These are phyloP conservation scores for Coemansia sp. DNA, from an alignment of 192 early-diverging fungal genomes.

Conservation along the genomic window DNA sequence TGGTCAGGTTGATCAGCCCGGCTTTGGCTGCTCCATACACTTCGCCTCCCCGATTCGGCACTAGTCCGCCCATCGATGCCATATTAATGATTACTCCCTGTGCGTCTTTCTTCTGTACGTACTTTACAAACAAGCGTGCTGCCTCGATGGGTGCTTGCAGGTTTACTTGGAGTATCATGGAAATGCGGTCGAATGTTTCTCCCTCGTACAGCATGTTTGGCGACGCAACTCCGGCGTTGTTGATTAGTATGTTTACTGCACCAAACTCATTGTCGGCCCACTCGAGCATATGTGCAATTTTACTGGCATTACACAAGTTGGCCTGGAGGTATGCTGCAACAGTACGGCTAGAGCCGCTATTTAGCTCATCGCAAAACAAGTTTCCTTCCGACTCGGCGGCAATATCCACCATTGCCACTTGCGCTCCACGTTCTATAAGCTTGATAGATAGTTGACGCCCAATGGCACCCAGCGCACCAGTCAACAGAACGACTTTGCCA, in stretches of 20 bases:
- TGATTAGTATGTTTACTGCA: slow-evolving; percentile 30
- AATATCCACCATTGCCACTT: slow-evolving; percentile 36
- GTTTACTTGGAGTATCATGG: slow-evolving; percentile 22
- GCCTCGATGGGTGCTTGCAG: slow-evolving; percentile 41
- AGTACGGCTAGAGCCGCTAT: neutral
- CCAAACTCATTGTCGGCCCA: slow-evolving; percentile 25
- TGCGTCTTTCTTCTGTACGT: neutral
- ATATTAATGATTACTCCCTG: slow-evolving; percentile 35
- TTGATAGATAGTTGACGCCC: neutral
- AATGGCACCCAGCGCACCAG: neutral
- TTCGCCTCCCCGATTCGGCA: slow-evolving; percentile 40
- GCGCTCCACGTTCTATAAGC: slow-evolving; percentile 16
- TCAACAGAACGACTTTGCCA: neutral
- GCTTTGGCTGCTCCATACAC: slow-evolving; percentile 48
- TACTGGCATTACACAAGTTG: slow-evolving; percentile 13
- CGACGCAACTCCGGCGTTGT: slow-evolving; percentile 39
- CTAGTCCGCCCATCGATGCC: slow-evolving; percentile 43
- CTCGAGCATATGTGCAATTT: slow-evolving; percentile 19
- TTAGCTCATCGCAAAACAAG: slow-evolving; percentile 12
- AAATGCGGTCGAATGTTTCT: slow-evolving; percentile 30
- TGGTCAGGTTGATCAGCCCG: slow-evolving; percentile 33
- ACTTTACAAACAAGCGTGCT: slow-evolving; percentile 26
- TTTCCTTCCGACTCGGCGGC: neutral
- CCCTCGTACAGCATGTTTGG: slow-evolving; percentile 26
- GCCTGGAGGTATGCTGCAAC: slow-evolving; percentile 18